Evolutionary conservation across 2,329 filamentous ascomycete genomes (phyloP), one percentile per base, ranked within the genome.

Genomic region (Aureobasidium sp.): DNA sequence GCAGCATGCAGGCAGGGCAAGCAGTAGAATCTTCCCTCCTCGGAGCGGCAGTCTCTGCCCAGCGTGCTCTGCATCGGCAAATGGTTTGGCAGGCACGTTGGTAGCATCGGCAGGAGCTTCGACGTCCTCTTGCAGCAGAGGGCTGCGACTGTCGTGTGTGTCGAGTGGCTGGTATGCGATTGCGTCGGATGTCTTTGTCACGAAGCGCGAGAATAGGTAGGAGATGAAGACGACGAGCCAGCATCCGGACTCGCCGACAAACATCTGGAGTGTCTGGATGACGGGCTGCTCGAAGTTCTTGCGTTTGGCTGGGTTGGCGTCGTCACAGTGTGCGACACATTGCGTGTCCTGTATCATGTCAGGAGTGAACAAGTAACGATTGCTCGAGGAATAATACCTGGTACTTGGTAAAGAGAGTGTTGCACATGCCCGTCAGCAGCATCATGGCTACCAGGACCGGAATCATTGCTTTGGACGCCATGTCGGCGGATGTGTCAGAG

Each of bases 181-280:
- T 25, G 48, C 11, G 12, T 17, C 29, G 2, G 51, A 44, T 7
- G 62, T 39, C 8, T 51, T 51, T n/a, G 45, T 62, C 11, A 51
- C 52, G 27, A 45, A 61, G 65, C 82, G 83, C 53, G 81, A 80
- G 75, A 89, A 89, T 2, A 93, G 76, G 25, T 83, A 80, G 71
- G 89, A 86, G 55, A 83, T 70, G 25, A 88, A 86, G 47, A 97
- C 83, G 59, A 99, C 90, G 15, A 97, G 82, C 92, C 93, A 99
- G 79, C 91, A 96, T 65, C 91, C 93, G 82, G 90, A 89, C 75
- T 99, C 94, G 62, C 94, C 94, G 65, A 97, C 83, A 74, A 99
- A 99, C 94, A 99, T 99, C 75, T 97, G 94, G 1, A 91, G 79
- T 1, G 94, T 97, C 74, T 99, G 94, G 61, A 97, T 86, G 58